Evolutionary conservation across 1,284 basidiomycete species (phyloP).

Genomic region (Athelia sp.): DNA sequence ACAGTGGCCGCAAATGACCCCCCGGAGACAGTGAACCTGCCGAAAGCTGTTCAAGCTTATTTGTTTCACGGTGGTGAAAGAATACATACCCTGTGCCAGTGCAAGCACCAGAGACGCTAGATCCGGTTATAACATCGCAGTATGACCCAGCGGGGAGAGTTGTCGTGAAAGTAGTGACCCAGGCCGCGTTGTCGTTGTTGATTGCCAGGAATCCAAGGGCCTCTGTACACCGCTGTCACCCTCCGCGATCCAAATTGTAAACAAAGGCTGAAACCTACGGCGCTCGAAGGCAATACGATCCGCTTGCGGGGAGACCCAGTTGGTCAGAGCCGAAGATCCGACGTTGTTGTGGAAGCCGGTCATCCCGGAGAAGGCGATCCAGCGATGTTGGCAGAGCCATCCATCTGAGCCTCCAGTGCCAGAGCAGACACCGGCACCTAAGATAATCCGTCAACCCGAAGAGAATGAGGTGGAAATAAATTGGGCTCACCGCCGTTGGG

Average conservation of each 20-base stretch:
- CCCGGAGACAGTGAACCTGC: conserved; percentile 45
- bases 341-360: conserved; percentile 59
- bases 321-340: conserved; percentile 39
- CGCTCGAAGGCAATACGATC: conserved; percentile 61
- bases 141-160: conserved; percentile 53
- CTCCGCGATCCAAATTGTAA: neutral
- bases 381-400: conserved; percentile 66
- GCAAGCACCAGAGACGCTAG: conserved; percentile 35
- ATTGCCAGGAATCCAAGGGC: conserved; percentile 57
- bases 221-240: conserved; percentile 25
- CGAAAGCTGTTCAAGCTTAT: neutral
- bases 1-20: conserved; percentile 52
- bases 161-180: conserved; percentile 51
- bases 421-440: conserved; percentile 50
- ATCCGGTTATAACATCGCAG: conserved; percentile 59
- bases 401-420: conserved; percentile 47
- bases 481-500: conserved; percentile 42
- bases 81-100: conserved; percentile 38
- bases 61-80: neutral
- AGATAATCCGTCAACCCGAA: neutral
- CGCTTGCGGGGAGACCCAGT: conserved; percentile 52
- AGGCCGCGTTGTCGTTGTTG: conserved; percentile 53
- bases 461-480: neutral
- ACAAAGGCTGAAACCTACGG: conserved; percentile 28
- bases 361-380: conserved; percentile 54